A percentile compares a stretch with the other conserved stretches of the same genome.
phyloP scores from a whole-genome alignment of 768 basidiomycete species.

The Phanerochaete sordida region DNA sequence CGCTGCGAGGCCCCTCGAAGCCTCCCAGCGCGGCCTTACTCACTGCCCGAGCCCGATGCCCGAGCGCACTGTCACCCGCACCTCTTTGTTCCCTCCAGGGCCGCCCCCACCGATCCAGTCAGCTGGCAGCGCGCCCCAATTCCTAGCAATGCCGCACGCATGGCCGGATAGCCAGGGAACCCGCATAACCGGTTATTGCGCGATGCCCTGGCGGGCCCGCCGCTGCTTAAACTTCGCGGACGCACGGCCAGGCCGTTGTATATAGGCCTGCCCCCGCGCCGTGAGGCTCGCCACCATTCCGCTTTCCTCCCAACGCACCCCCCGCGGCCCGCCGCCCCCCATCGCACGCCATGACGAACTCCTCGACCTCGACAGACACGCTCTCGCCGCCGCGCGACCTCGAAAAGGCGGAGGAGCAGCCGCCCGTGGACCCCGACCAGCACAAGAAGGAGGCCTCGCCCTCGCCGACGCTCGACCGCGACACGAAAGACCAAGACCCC shows the following conservation, averaged over 20 bases:
- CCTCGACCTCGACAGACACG: background rate
- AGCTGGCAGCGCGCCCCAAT: background rate
- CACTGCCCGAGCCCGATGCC: slow-evolving; percentile 1
- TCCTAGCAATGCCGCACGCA: background rate
- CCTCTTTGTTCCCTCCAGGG: background rate
- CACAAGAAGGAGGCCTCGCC: background rate
- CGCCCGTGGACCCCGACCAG: background rate
- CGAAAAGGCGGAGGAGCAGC: background rate
- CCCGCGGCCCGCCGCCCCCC: background rate
- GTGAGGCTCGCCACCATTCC: background rate
- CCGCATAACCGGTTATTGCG: background rate
- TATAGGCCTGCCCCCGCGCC: background rate
- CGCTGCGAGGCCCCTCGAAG: background rate
- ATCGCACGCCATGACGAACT: background rate
- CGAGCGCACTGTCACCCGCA: background rate
- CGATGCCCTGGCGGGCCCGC: background rate
- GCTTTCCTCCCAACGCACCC: background rate
- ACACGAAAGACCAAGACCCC: background rate
- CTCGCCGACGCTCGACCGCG: background rate
- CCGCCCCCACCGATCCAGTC: background rate
- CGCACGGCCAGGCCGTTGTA: too few species aligned
- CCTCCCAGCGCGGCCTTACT: background rate
- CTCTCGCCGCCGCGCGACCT: background rate
- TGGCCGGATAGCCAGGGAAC: background rate
- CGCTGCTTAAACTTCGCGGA: too few species aligned